A percentile compares a stretch with the other conserved stretches of the same genome.
Evolutionary conservation across 2,329 filamentous ascomycete species (phyloP).

Genomic region (Lanzia echinophila): DNA sequence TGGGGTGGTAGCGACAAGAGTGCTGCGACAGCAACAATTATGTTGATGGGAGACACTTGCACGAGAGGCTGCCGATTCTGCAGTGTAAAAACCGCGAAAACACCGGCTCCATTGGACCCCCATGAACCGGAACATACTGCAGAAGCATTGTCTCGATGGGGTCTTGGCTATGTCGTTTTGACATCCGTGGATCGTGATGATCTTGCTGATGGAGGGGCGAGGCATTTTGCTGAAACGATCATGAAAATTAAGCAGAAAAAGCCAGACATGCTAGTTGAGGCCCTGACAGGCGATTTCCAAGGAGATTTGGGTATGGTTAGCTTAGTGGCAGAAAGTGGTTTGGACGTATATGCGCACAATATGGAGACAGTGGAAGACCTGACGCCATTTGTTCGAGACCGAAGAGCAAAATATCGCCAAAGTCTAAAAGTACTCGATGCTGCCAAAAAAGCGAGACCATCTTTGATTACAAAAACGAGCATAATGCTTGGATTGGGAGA

Average conservation of each 20-base stretch:
- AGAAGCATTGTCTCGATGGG: constrained; percentile 88
- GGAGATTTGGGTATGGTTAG: constrained; percentile 84
- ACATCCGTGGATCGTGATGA: constrained; percentile 94
- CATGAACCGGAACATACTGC: constrained; percentile 97
- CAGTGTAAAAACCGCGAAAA: constrained; percentile 82
- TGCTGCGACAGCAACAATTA: constrained; percentile 93
- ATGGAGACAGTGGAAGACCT: constrained; percentile 90
- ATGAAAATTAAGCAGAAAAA: constrained; percentile 85
- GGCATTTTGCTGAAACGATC: constrained; percentile 90
- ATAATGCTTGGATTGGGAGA: constrained; percentile 95
- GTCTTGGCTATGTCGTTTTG: constrained; percentile 89
- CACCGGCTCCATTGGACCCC: constrained; percentile 73
- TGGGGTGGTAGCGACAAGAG: constrained; percentile 89
- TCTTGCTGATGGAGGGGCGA: constrained; percentile 77
- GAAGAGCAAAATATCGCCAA: constrained; percentile 82
- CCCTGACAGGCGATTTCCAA: constrained; percentile 78
- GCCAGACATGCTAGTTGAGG: constrained; percentile 71
- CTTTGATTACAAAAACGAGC: constrained; percentile 95
- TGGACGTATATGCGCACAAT: constrained; percentile 97
- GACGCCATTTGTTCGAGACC: constrained; percentile 83
- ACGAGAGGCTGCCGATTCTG: constrained; percentile 96
- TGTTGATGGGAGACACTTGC: constrained; percentile 99
- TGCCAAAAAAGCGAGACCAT: constrained; percentile 68
- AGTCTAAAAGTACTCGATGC: constrained; percentile 72
- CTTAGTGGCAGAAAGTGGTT: constrained; percentile 75